A percentile compares a stretch with the other conserved stretches of the same genome.
phyloP scores from a whole-genome alignment of 2,329 filamentous ascomycete species.

The Sphaerostilbella broomeana region DNA sequence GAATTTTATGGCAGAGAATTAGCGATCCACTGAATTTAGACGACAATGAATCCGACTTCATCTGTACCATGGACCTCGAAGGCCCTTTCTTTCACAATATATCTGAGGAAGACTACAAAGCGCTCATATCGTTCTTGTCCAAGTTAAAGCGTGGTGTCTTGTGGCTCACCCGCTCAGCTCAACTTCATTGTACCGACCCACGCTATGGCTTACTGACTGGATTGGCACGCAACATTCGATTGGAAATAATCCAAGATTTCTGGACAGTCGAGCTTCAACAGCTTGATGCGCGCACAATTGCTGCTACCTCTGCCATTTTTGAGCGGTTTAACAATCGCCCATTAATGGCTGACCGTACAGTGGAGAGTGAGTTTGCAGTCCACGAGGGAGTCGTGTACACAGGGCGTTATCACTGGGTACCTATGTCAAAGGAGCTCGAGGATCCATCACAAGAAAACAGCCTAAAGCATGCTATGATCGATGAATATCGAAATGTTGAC shows the following conservation, averaged over 20 bases:
- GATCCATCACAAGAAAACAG: neutral
- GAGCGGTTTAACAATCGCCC: neutral
- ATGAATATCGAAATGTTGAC: neutral
- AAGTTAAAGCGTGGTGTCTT: slow-evolving; percentile 2
- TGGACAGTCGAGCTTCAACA: slow-evolving; percentile 9
- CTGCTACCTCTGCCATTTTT: neutral
- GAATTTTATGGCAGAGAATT: slow-evolving; percentile 6
- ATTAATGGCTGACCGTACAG: no score
- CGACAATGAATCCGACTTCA: slow-evolving; percentile 4
- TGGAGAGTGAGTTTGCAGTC: slow-evolving; percentile 2
- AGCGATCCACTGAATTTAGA: neutral
- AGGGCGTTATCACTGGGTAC: slow-evolving; percentile 6
- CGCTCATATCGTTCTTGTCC: slow-evolving; percentile 16
- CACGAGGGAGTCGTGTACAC: slow-evolving; percentile 4
- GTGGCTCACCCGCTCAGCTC: slow-evolving; percentile 11
- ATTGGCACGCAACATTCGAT: neutral
- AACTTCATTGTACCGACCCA: slow-evolving; percentile 9
- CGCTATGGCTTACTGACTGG: slow-evolving; percentile 6
- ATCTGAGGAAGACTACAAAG: neutral
- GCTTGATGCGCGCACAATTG: neutral
- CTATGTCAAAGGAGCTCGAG: neutral
- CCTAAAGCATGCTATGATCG: slow-evolving; percentile 1
- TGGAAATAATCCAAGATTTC: slow-evolving; percentile 5
- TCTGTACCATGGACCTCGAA: slow-evolving; percentile 17
- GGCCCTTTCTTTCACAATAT: slow-evolving; percentile 15